A percentile compares a stretch with the other conserved stretches of the same genome.
Conservation (phyloP, 1,284 basidiomycete species). For the Salmacisia buchloeana region DNA sequence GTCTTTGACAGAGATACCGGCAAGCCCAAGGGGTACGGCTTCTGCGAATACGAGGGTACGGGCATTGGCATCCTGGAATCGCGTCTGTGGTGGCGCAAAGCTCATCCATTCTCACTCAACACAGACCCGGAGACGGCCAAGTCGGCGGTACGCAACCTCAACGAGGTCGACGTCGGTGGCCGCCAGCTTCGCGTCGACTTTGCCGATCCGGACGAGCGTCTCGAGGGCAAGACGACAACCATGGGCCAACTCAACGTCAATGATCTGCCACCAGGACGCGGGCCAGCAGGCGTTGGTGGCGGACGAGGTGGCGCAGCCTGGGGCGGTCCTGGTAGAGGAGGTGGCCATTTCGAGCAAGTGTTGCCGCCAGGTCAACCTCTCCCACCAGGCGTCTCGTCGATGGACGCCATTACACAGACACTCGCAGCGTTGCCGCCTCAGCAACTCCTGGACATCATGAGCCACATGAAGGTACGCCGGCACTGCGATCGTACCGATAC, state of each 20-base stretch:
- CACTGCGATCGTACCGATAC: constrained; percentile 11
- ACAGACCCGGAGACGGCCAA: constrained; percentile 84
- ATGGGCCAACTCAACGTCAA: constrained; percentile 39
- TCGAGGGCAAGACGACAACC: constrained; percentile 38
- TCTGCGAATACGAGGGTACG: constrained; percentile 94
- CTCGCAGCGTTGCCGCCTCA: constrained; percentile 75
- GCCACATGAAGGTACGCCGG: constrained; percentile 92
- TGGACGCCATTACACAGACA: constrained; percentile 81
- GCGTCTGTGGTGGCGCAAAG: neutral
- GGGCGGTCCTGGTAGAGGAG: constrained; percentile 20
- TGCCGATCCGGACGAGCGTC: constrained; percentile 53
- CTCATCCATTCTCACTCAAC: neutral
- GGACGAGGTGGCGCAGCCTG: neutral
- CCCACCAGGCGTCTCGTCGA: constrained; percentile 66
- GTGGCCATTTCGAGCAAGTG: constrained; percentile 56
- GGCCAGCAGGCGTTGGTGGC: neutral
- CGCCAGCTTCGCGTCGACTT: constrained; percentile 78
- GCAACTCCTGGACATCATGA: constrained; percentile 88
- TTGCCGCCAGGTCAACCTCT: constrained; percentile 75
- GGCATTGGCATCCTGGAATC: constrained; percentile 33
- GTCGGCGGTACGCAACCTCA: constrained; percentile 78
- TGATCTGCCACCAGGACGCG: constrained; percentile 15
- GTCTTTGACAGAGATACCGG: constrained; percentile 94
- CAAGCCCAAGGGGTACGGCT: constrained; percentile 93
- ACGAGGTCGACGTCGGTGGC: constrained; percentile 71